These are phyloP conservation scores for Torulaspora gathmanii DNA, from an alignment of 805 yeast species.

Conservation along the genomic window DNA sequence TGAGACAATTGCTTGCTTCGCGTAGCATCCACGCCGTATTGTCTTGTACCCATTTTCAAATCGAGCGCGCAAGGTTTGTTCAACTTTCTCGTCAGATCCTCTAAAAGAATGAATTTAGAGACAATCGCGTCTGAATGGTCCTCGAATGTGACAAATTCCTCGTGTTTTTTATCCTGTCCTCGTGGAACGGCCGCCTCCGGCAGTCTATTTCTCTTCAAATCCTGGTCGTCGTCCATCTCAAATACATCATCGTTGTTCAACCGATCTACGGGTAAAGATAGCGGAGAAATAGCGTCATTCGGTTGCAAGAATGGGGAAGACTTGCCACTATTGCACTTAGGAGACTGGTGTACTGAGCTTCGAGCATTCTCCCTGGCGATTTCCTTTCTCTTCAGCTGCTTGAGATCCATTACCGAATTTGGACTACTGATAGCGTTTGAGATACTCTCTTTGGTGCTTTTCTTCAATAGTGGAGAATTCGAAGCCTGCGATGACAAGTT, in stretches of 20 bases:
- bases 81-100: conserved; percentile 84
- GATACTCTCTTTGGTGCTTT: conserved; percentile 23
- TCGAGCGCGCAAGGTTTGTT: conserved; percentile 85
- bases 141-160: conserved; percentile 25
- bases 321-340: conserved; percentile 1
- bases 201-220: background rate
- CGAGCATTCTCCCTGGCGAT: conserved; percentile 22
- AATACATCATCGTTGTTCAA: conserved; percentile 14
- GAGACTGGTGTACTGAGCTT: conserved; percentile 7
- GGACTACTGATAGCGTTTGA: conserved; percentile 29
- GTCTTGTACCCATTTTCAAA: conserved; percentile 97
- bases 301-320: conserved; percentile 6
- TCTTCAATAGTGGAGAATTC: conserved; percentile 24
- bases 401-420: conserved; percentile 32
- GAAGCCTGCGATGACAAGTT: conserved; percentile 13
- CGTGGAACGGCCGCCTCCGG: conserved; percentile 2
- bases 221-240: conserved; percentile 17
- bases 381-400: conserved; percentile 30
- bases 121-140: conserved; percentile 32
- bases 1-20: conserved; percentile 71
- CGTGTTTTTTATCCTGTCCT: conserved; percentile 6
- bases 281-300: conserved; percentile 12
- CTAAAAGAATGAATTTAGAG: conserved; percentile 70
- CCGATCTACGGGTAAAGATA: conserved; percentile 11
- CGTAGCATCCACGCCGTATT: conserved; percentile 92